Conservation (phyloP, 345 rosid species). For the Camelina laxa region DNA sequence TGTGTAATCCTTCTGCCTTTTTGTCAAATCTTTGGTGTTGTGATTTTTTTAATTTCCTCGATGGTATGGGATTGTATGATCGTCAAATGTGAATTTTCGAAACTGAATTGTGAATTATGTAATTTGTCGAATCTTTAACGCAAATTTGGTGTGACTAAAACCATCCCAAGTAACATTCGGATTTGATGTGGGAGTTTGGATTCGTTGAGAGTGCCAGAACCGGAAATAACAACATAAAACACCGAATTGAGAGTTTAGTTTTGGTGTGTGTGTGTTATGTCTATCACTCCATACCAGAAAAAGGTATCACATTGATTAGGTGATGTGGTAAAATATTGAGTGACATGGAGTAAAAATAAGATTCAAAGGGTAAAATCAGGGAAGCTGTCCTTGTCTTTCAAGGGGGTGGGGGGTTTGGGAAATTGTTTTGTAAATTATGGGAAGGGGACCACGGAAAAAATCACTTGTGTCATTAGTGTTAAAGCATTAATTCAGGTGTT, state of each 20-base stretch:
- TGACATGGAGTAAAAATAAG: not conserved
- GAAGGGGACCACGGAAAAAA: too few relatives aligned
- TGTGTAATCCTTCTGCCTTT: slow-evolving; percentile 16
- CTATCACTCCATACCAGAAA: too few relatives aligned
- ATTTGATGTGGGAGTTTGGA: too few relatives aligned
- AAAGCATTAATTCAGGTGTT: too few relatives aligned
- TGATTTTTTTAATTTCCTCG: not conserved
- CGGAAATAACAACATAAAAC: too few relatives aligned
- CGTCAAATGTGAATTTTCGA: slow-evolving; percentile 9
- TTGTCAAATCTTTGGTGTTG: slow-evolving; percentile 25
- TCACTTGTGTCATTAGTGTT: too few relatives aligned
- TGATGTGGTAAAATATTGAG: not conserved
- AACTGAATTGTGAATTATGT: not conserved
- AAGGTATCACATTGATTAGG: too few relatives aligned
- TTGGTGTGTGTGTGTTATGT: too few relatives aligned
- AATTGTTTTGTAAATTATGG: too few relatives aligned
- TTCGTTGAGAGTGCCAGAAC: too few relatives aligned
- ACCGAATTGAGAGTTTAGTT: too few relatives aligned
- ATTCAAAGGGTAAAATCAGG: not conserved
- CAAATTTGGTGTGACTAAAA: not conserved
- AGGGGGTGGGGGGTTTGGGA: not conserved
- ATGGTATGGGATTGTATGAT: slow-evolving; percentile 32
- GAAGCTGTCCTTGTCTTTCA: slow-evolving; percentile 11
- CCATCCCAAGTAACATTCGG: too few relatives aligned
- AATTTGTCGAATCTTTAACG: not conserved